phyloP scores from a whole-genome alignment of 2,329 filamentous ascomycete species.

The Aspergillus alliaceus region DNA sequence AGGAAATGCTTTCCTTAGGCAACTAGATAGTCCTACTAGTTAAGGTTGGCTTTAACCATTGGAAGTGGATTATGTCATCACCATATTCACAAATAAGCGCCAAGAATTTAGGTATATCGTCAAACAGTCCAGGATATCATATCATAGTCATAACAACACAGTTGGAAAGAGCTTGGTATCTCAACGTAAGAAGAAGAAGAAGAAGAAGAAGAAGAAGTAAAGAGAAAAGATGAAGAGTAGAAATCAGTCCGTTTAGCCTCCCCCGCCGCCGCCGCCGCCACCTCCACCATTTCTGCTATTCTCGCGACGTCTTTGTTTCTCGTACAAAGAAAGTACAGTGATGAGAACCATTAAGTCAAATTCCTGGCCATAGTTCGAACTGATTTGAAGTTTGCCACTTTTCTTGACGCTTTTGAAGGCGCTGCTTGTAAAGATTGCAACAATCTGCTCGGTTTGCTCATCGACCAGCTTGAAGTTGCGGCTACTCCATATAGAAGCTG shows the following conservation, averaged over 20 bases:
- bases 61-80: constrained; percentile 7
- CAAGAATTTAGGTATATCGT: no score
- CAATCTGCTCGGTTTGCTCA: constrained; percentile 24
- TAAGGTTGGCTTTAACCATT: neutral
- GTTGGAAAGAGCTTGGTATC: constrained; percentile 5
- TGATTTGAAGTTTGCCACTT: constrained; percentile 33
- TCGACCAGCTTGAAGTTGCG: constrained; percentile 38
- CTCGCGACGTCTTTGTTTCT: constrained; percentile 23
- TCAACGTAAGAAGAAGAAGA: neutral
- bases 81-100: no score
- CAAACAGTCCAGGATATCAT: no score
- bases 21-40: neutral
- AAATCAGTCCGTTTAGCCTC: neutral
- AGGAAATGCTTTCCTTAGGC: neutral
- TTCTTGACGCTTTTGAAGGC: constrained; percentile 28
- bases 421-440: constrained; percentile 34
- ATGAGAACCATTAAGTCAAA: constrained; percentile 34
- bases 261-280: constrained; percentile 13
- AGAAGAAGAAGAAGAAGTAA: neutral
- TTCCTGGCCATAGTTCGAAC: constrained; percentile 23
- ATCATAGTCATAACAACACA: neutral
- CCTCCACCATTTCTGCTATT: constrained; percentile 3
- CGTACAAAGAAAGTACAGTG: constrained; percentile 25
- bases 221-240: neutral
- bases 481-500: constrained; percentile 18